Evolutionary conservation across 2,329 filamentous ascomycete species (phyloP).

Genomic region (Diaporthe vexans): DNA sequence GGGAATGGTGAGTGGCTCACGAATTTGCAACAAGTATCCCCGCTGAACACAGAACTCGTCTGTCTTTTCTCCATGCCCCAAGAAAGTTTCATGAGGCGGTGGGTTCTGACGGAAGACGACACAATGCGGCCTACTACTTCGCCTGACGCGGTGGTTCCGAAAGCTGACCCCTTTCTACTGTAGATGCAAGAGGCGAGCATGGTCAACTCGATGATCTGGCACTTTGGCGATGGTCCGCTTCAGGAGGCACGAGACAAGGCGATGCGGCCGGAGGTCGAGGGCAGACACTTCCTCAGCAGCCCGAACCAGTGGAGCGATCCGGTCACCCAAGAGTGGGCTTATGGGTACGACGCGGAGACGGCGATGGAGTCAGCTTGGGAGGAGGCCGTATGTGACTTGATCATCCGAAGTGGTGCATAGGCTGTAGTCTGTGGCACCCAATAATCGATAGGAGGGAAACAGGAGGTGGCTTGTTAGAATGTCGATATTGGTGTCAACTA

Average conservation of each 20-base stretch:
- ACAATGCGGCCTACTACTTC: no score
- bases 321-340: constrained; percentile 60
- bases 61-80: no score
- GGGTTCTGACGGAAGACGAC: no score
- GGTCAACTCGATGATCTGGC: constrained; percentile 63
- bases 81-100: no score
- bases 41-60: no score
- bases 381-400: constrained; percentile 12
- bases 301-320: constrained; percentile 65
- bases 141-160: no score
- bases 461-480: neutral
- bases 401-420: neutral
- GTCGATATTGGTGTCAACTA: neutral
- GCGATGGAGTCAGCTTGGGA: constrained; percentile 52
- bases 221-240: constrained; percentile 58
- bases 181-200: constrained; percentile 59
- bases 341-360: constrained; percentile 61
- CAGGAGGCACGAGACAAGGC: constrained; percentile 58
- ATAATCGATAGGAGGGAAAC: no score
- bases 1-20: constrained; percentile 41
- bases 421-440: neutral
- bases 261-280: constrained; percentile 57
- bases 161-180: no score
- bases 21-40: no score
- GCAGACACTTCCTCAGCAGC: constrained; percentile 53